A percentile compares a stretch with the other conserved stretches of the same genome.
Conservation (phyloP, 768 basidiomycete species). For the Boletus edulis region DNA sequence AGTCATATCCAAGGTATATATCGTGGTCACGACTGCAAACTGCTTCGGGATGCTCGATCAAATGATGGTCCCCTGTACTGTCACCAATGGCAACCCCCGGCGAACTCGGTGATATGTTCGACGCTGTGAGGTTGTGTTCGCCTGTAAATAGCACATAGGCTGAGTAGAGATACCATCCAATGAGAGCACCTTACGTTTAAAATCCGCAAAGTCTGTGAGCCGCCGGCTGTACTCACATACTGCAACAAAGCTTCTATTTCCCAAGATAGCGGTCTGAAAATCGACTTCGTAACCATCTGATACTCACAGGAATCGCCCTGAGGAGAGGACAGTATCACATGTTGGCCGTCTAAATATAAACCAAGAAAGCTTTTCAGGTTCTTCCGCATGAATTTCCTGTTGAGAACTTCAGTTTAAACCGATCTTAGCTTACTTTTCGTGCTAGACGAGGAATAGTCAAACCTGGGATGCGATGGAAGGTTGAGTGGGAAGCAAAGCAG, state of each 20-base stretch:
- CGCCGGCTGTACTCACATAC: not conserved
- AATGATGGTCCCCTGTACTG: not conserved
- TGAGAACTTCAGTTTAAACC: too few relatives aligned
- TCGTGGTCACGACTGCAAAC: not conserved
- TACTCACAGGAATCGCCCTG: not conserved
- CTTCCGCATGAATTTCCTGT: not conserved
- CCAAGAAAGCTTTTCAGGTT: not conserved
- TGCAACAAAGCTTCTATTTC: not conserved
- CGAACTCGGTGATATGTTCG: not conserved
- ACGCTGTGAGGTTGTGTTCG: not conserved
- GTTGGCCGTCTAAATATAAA: not conserved
- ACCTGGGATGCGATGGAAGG: too few relatives aligned
- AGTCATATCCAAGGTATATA: not conserved
- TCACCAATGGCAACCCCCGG: not conserved
- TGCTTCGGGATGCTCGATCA: not conserved
- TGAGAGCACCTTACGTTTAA: not conserved
- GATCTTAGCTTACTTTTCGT: too few relatives aligned
- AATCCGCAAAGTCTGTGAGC: not conserved
- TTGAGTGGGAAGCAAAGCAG: too few relatives aligned
- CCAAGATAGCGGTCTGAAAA: not conserved
- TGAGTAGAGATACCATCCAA: not conserved
- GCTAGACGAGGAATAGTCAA: too few relatives aligned
- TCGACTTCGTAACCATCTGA: slow-evolving; percentile 1
- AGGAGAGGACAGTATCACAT: not conserved
- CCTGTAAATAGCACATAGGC: not conserved